Evolutionary conservation across 148 eudicot genomes (phyloP).

Genomic region (Nepenthes mirabilis): DNA sequence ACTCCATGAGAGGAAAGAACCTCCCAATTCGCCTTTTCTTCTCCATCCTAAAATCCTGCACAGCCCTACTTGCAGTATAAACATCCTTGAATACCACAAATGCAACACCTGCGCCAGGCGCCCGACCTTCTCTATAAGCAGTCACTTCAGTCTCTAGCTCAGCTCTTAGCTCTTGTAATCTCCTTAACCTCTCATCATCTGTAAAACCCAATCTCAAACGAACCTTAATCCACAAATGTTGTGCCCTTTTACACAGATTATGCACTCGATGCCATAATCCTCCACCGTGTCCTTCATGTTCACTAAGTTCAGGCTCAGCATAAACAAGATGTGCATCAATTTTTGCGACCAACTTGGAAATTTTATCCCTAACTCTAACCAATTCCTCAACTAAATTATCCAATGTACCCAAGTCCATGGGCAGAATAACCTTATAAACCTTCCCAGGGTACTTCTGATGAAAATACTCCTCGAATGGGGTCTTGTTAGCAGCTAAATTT

Average conservation of each 20-base stretch:
- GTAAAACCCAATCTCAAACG: slow-evolving; percentile 44
- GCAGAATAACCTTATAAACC: slow-evolving; percentile 61
- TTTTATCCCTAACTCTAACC: slow-evolving; percentile 66
- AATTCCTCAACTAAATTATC: slow-evolving; percentile 77
- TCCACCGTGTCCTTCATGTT: slow-evolving; percentile 9
- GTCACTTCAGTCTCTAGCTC: slow-evolving; percentile 87
- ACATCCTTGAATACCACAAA: slow-evolving; percentile 95
- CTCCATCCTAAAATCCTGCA: slow-evolving; percentile 70
- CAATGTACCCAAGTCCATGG: slow-evolving; percentile 82
- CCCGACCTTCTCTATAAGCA: slow-evolving; percentile 75
- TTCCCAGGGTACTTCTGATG: slow-evolving; percentile 75
- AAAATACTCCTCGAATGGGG: slow-evolving; percentile 72
- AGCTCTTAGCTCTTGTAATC: slow-evolving; percentile 58
- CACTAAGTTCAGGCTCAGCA: slow-evolving; percentile 19
- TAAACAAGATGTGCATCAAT: slow-evolving; percentile 41
- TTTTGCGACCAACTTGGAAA: slow-evolving; percentile 48
- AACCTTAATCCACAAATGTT: slow-evolving; percentile 26
- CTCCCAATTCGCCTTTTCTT: slow-evolving; percentile 61
- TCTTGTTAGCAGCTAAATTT: slow-evolving; percentile 41
- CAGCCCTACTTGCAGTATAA: slow-evolving; percentile 61
- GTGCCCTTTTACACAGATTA: slow-evolving; percentile 30
- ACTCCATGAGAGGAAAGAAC: slow-evolving; percentile 75
- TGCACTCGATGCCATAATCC: slow-evolving; percentile 16
- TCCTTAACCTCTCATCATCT: slow-evolving; percentile 58
- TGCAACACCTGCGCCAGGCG: slow-evolving; percentile 88